phyloP scores from a whole-genome alignment of 2,329 filamentous ascomycete genomes.

The Cladosporium sp. region DNA sequence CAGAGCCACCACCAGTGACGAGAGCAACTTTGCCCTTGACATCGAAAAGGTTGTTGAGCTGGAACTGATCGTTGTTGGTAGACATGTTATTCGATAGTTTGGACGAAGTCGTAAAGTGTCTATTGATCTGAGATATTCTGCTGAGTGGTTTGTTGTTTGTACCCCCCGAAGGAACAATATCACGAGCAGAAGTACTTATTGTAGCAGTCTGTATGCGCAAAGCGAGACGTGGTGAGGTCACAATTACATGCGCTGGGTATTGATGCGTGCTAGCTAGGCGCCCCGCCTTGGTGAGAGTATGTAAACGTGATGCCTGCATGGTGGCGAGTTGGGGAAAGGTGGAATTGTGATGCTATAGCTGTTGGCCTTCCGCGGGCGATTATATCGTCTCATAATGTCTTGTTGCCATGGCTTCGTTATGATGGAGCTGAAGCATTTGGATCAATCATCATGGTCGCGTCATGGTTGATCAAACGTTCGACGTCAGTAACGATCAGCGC shows the following conservation, averaged over 20 bases:
- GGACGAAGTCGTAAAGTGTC: constrained; percentile 13
- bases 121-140: constrained; percentile 7
- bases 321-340: constrained; percentile 1
- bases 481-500: neutral
- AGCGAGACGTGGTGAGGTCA: constrained; percentile 7
- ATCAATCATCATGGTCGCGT: constrained; percentile 8
- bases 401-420: neutral
- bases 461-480: neutral
- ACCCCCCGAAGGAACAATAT: neutral
- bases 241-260: neutral
- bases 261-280: constrained; percentile 1
- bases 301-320: constrained; percentile 10
- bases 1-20: constrained; percentile 42
- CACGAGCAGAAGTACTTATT: constrained; percentile 2
- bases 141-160: constrained; percentile 1
- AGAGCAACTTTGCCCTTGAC: constrained; percentile 39
- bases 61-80: constrained; percentile 34
- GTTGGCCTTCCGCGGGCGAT: neutral
- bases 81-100: constrained; percentile 23
- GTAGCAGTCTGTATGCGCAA: neutral
- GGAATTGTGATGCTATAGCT: neutral
- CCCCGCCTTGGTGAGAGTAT: neutral
- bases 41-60: constrained; percentile 33
- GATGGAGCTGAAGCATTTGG: neutral
- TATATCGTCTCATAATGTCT: neutral